Percentiles rank a stretch among this genome's conserved stretches.
These are phyloP conservation scores for Sclerospora graminicola DNA, from an alignment of 352 stramenopile species.

Conservation along the genomic window DNA sequence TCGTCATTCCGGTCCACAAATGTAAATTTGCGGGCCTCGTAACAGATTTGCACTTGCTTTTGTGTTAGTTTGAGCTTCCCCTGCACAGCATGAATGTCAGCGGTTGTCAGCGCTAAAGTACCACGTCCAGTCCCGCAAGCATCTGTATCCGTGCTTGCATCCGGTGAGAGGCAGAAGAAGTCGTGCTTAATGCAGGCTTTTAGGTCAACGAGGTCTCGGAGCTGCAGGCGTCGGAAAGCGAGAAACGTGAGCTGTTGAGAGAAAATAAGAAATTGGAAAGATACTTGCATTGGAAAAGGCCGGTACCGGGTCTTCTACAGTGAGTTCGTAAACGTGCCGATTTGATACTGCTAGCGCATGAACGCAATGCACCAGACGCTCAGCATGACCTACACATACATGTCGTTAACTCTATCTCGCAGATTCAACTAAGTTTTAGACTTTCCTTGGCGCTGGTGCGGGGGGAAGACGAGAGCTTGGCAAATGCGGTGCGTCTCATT, in stretches of 20 bases:
- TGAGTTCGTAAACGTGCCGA: conserved; percentile 65
- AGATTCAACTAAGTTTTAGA: neutral
- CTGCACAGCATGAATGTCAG: conserved; percentile 55
- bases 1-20: conserved; percentile 46
- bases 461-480: conserved; percentile 70
- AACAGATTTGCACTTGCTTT: conserved; percentile 69
- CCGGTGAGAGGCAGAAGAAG: conserved; percentile 48
- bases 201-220: conserved; percentile 62
- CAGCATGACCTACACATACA: conserved; percentile 41
- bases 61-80: conserved; percentile 70
- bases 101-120: conserved; percentile 27
- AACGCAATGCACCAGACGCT: conserved; percentile 64
- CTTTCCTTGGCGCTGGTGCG: conserved; percentile 63
- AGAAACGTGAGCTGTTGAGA: neutral
- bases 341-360: conserved; percentile 41
- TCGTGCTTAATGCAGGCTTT: conserved; percentile 44
- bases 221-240: conserved; percentile 17
- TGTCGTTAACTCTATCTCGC: neutral
- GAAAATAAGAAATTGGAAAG: neutral
- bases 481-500: conserved; percentile 78
- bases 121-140: conserved; percentile 19
- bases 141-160: conserved; percentile 8
- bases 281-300: conserved; percentile 66
- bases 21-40: conserved; percentile 59
- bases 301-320: conserved; percentile 74